These are phyloP conservation scores for Coniferiporia weirii DNA, from an alignment of 1,284 basidiomycete genomes.

Conservation along the genomic window DNA sequence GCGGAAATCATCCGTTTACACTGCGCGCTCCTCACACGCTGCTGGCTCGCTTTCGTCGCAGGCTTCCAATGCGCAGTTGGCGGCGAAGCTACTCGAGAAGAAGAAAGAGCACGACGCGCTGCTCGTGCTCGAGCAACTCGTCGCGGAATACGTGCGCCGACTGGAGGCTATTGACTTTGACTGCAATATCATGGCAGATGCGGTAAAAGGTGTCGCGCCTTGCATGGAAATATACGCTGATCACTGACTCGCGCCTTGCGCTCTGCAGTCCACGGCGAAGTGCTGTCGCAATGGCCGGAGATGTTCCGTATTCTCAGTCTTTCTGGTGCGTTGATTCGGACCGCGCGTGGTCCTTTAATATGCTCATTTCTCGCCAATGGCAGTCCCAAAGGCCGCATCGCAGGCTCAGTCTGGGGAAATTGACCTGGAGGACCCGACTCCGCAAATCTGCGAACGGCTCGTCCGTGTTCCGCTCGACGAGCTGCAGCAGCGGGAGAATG, in stretches of 20 bases:
- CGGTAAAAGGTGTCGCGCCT: constrained; percentile 50
- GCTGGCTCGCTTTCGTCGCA: constrained; percentile 30
- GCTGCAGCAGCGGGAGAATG: constrained; percentile 30
- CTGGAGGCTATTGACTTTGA: constrained; percentile 66
- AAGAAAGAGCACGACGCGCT: constrained; percentile 76
- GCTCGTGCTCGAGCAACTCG: constrained; percentile 62
- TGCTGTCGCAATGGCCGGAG: constrained; percentile 72
- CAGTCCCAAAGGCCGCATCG: constrained; percentile 25
- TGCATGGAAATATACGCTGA: neutral
- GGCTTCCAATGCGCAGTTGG: constrained; percentile 41
- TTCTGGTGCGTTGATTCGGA: constrained; percentile 43
- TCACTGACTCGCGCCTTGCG: constrained; percentile 10
- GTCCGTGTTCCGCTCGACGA: constrained; percentile 65
- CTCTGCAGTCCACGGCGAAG: constrained; percentile 61
- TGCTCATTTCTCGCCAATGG: neutral
- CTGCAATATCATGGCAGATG: constrained; percentile 69
- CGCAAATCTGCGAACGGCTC: constrained; percentile 34
- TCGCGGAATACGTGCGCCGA: constrained; percentile 55
- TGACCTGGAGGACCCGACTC: constrained; percentile 24
- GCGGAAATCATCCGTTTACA: constrained; percentile 16
- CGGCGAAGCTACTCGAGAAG: constrained; percentile 60
- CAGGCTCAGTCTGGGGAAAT: constrained; percentile 28
- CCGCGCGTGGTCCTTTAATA: neutral
- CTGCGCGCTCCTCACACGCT: constrained; percentile 36
- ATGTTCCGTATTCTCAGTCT: constrained; percentile 72